These are phyloP conservation scores for Zygosaccharomyces bailii DNA, from an alignment of 805 yeast species.

Conservation along the genomic window DNA sequence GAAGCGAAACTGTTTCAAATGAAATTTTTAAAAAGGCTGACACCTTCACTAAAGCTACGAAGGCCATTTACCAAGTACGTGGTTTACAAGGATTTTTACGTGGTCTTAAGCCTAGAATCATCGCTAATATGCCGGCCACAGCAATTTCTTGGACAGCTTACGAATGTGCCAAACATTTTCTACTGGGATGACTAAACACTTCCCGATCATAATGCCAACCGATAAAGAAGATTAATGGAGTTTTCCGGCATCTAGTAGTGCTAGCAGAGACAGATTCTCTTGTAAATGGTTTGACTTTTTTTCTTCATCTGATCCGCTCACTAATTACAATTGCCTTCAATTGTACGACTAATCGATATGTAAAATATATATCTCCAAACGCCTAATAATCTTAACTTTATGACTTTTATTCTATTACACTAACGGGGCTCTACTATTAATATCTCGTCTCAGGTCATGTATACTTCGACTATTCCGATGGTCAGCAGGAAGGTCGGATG, in stretches of 20 bases:
- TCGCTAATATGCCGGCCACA: constrained; percentile 91
- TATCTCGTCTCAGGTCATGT: constrained; percentile 21
- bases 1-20: constrained; percentile 43
- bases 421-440: constrained; percentile 16
- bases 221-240: not conserved
- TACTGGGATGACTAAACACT: constrained; percentile 15
- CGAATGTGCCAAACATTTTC: constrained; percentile 80
- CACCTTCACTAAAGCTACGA: constrained; percentile 70
- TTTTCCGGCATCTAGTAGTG: not conserved
- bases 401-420: not conserved
- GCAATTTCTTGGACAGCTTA: constrained; percentile 98
- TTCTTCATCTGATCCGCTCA: not conserved
- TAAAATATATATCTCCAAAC: constrained; percentile 2
- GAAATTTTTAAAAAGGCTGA: constrained; percentile 46
- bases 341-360: constrained; percentile 5
- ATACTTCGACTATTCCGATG: constrained; percentile 29
- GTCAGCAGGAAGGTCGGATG: constrained; percentile 28
- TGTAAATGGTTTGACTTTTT: constrained; percentile 4
- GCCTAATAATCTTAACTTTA: not conserved
- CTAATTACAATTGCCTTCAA: not conserved
- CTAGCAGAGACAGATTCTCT: constrained; percentile 2
- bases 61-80: constrained; percentile 55
- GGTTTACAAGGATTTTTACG: constrained; percentile 69
- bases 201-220: not conserved
- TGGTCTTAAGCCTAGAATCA: constrained; percentile 87